These are phyloP conservation scores for Exophiala phaeomuriformis DNA, from an alignment of 2,329 filamentous ascomycete species.

Conservation along the genomic window DNA sequence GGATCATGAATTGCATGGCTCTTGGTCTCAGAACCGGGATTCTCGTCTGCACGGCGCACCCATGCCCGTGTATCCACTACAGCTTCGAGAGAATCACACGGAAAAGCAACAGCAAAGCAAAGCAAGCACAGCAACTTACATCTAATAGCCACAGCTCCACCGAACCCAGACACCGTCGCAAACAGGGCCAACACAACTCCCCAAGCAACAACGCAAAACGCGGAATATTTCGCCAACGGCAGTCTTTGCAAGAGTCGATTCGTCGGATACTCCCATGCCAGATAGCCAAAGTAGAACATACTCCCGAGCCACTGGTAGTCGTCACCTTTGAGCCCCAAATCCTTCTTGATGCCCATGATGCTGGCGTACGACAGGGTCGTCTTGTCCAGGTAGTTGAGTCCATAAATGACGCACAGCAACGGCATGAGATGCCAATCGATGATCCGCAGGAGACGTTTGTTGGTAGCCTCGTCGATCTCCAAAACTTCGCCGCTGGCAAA, in stretches of 20 bases:
- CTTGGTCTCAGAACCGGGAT: too few species aligned
- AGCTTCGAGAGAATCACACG: neutral
- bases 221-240: constrained; percentile 60
- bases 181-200: constrained; percentile 55
- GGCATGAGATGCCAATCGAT: constrained; percentile 60
- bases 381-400: constrained; percentile 48
- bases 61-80: neutral
- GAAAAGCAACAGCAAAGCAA: neutral
- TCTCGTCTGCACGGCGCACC: too few species aligned
- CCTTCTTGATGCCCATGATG: constrained; percentile 47
- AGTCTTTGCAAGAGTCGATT: constrained; percentile 57
- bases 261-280: constrained; percentile 60
- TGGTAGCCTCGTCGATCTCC: constrained; percentile 50
- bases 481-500: constrained; percentile 47
- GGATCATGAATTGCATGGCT: too few species aligned
- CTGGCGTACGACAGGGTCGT: constrained; percentile 48
- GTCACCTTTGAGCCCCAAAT: constrained; percentile 39
- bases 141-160: constrained; percentile 56
- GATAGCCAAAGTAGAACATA: constrained; percentile 36
- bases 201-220: constrained; percentile 58
- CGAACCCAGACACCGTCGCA: constrained; percentile 54
- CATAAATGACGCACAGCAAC: constrained; percentile 52
- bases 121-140: constrained; percentile 11
- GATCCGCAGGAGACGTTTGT: constrained; percentile 50
- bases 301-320: constrained; percentile 46